phyloP scores from a whole-genome alignment of 2,329 filamentous ascomycete species.

The Aspergillus quadricinctus region DNA sequence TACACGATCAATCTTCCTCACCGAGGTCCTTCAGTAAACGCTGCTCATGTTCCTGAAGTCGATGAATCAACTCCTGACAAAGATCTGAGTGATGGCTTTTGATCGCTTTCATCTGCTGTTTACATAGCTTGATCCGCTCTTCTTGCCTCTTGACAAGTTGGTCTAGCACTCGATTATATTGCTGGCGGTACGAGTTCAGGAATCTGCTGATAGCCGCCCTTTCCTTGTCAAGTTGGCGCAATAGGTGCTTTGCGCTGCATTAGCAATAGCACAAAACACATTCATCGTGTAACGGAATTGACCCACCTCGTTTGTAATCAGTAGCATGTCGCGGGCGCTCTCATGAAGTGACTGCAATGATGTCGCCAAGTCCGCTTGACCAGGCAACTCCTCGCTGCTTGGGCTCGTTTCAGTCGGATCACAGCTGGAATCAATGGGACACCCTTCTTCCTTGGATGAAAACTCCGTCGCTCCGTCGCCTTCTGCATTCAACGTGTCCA shows the following conservation, averaged over 20 bases:
- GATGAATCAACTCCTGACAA: constrained; percentile 26
- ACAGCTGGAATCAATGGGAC: not conserved
- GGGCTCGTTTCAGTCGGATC: not conserved
- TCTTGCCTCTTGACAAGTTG: constrained; percentile 39
- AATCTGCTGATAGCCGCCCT: constrained; percentile 44
- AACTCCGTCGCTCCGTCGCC: not conserved
- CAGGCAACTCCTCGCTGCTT: not conserved
- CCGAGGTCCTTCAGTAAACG: constrained; percentile 14
- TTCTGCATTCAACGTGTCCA: not conserved
- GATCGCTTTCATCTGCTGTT: constrained; percentile 25
- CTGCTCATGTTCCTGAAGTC: constrained; percentile 23
- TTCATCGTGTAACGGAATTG: not conserved
- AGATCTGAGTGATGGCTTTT: constrained; percentile 25
- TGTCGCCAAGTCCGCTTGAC: not conserved
- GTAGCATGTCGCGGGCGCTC: constrained; percentile 21
- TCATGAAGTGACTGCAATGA: constrained; percentile 8
- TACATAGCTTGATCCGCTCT: constrained; percentile 31
- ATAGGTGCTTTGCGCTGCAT: constrained; percentile 31
- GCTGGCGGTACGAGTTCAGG: constrained; percentile 41
- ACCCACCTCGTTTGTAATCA: constrained; percentile 28
- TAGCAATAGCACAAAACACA: not conserved
- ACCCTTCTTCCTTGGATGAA: not conserved
- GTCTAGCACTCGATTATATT: constrained; percentile 42
- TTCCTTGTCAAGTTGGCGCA: constrained; percentile 44
- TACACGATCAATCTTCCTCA: not conserved